phyloP scores from a whole-genome alignment of 768 basidiomycete genomes.

The Collybiopsis confluens region DNA sequence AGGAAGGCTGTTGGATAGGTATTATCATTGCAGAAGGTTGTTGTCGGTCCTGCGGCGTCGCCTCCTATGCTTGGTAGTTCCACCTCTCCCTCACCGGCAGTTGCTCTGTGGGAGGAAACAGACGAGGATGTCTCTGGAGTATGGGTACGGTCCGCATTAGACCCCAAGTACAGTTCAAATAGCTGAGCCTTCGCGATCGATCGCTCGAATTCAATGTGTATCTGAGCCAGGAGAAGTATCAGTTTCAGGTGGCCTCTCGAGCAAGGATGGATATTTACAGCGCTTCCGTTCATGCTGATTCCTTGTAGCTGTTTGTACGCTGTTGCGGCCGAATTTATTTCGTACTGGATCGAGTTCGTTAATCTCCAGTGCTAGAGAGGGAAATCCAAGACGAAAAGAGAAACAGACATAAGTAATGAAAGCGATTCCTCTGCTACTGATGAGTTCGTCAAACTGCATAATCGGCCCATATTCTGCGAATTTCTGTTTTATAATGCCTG shows the following conservation, averaged over 20 bases:
- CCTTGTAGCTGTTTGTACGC: not conserved
- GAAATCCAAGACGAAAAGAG: not conserved
- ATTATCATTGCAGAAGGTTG: too few relatives aligned
- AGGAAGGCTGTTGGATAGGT: too few relatives aligned
- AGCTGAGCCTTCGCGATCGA: too few relatives aligned
- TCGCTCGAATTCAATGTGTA: conserved; percentile 1
- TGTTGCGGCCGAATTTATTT: not conserved
- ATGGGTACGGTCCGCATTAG: too few relatives aligned
- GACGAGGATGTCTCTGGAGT: too few relatives aligned
- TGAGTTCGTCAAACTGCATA: conserved; percentile 5
- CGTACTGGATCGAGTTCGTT: not conserved
- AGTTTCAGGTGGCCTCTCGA: not conserved
- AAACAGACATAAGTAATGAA: conserved; percentile 8
- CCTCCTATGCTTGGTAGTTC: too few relatives aligned
- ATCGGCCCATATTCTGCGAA: not conserved
- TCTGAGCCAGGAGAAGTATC: not conserved
- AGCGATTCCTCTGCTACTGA: not conserved
- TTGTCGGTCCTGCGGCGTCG: too few relatives aligned
- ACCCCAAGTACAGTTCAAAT: too few relatives aligned
- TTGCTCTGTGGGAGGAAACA: too few relatives aligned
- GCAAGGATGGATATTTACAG: not conserved
- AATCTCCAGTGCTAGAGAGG: not conserved
- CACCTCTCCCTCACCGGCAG: too few relatives aligned
- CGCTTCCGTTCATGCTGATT: not conserved
- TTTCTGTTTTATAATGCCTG: not conserved